Evolutionary conservation across 2,329 filamentous ascomycete species (phyloP).

Genomic region (Didymella lethalis): DNA sequence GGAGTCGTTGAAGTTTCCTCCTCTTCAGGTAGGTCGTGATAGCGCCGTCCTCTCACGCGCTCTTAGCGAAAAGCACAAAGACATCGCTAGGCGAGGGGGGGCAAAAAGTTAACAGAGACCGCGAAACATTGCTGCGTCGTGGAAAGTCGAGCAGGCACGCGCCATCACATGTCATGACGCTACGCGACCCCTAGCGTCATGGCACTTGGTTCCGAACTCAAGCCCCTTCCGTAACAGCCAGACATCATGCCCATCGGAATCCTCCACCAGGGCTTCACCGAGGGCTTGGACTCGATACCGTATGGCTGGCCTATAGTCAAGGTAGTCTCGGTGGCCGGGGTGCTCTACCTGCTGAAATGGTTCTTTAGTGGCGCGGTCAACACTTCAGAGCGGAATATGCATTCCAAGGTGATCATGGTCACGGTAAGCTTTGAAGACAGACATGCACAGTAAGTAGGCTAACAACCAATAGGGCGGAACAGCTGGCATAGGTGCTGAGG

Average conservation of each 20-base stretch:
- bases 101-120: not conserved
- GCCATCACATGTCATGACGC: constrained; percentile 17
- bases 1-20: not conserved
- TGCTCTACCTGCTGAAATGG: constrained; percentile 70
- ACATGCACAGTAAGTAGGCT: constrained; percentile 24
- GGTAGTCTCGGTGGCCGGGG: constrained; percentile 59
- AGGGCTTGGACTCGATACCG: constrained; percentile 64
- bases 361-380: constrained; percentile 81
- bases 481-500: constrained; percentile 84
- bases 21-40: constrained; percentile 1
- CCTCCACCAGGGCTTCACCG: constrained; percentile 60
- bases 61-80: not conserved
- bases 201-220: constrained; percentile 36
- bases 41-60: not conserved
- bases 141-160: not conserved
- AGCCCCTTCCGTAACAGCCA: constrained; percentile 31
- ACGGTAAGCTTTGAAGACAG: constrained; percentile 64
- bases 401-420: constrained; percentile 91
- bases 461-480: constrained; percentile 73
- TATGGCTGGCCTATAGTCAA: constrained; percentile 63
- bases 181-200: constrained; percentile 31
- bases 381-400: constrained; percentile 80
- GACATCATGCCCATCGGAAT: constrained; percentile 68
- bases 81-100: not conserved
- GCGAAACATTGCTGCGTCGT: not conserved